phyloP scores from a whole-genome alignment of 495 filamentous ascomycete genomes.

The Daldinia bambusicola region DNA sequence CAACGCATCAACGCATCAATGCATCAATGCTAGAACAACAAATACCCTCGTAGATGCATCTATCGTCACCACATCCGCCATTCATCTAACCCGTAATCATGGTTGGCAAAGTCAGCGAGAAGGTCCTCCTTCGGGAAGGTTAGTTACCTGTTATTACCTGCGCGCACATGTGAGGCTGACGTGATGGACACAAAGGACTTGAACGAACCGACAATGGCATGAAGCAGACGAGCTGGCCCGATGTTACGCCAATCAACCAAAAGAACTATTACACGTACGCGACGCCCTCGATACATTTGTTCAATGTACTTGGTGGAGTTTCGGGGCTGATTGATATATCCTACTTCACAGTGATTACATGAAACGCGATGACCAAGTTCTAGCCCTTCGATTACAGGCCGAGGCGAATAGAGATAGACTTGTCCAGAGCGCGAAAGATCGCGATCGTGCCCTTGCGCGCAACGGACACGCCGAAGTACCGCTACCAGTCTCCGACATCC shows the following conservation, averaged over 20 bases:
- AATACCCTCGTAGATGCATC: conserved; percentile 23
- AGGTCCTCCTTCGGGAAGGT: conserved; percentile 64
- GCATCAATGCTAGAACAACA: conserved; percentile 15
- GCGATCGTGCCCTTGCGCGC: conserved; percentile 83
- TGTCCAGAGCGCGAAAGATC: conserved; percentile 83
- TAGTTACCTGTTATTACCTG: conserved; percentile 9
- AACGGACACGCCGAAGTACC: conserved; percentile 71
- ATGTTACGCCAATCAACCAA: conserved; percentile 92
- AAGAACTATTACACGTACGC: conserved; percentile 99
- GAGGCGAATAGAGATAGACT: conserved; percentile 83
- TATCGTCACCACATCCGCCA: conserved; percentile 22
- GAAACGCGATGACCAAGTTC: conserved; percentile 95
- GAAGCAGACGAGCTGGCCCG: conserved; percentile 92
- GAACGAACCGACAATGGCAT: conserved; percentile 98
- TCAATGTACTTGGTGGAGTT: background rate
- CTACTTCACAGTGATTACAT: conserved; percentile 81
- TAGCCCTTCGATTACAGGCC: conserved; percentile 84
- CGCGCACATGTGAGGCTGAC: conserved; percentile 5
- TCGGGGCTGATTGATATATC: conserved; percentile 46
- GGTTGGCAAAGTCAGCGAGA: conserved; percentile 66
- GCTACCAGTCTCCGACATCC: conserved; percentile 65
- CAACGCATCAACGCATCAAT: background rate
- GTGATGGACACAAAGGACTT: conserved; percentile 63
- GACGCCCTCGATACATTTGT: background rate
- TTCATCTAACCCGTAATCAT: conserved; percentile 45